Evolutionary conservation across 106 monocot genomes (phyloP), one percentile per base, ranked within the genome.

Genomic region (Acanthochlamys bracteata): DNA sequence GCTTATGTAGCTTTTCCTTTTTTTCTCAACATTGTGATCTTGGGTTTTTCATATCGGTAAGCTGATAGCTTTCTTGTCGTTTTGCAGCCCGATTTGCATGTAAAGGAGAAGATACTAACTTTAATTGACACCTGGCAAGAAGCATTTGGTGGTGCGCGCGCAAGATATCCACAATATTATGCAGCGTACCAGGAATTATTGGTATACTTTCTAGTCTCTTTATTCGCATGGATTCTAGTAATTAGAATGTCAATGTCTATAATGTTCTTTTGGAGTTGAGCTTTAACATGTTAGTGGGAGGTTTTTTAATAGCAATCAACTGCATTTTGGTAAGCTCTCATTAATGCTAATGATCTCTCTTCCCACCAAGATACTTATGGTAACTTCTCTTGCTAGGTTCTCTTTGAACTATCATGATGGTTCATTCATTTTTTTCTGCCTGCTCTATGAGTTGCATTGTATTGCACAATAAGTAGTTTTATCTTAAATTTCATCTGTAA

Each of bases 41-140:
- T 68, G 39, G 49, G 16, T 13, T 24, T 27, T 20, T 74, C 33
- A 10, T 12, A 60, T 33, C 42, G 14, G 52, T 8, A 63, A 55
- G 10, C 24, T 60, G 47, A 42, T 69, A 63, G 49, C 17, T 14
- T 17, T 9, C 9, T 49, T 43, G 41, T 66, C 46, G 15, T 72
- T 20, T 21, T 76, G 73, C 59, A 93, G 80, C 80, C 80, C 74
- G 89, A 93, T 79, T 73, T 78, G 62, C 85, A 78, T 71, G 89
- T 93, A 26, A 93, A 89, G 72, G 85, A 89, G 63, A 93, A 89
- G 71, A 80, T 93, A 74, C 55, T 93, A 39, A 46, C 58, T 46
- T 71, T 85, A 53, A 81, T 93, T 61, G 88, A 93, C 68, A 93
- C 75, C 17, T 93, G 93, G 93, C 93, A 93, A 80, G 93, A 93